A percentile compares a stretch with the other conserved stretches of the same genome.
Evolutionary conservation across 768 basidiomycete genomes (phyloP).

Genomic region (Antrodiella citrinella): DNA sequence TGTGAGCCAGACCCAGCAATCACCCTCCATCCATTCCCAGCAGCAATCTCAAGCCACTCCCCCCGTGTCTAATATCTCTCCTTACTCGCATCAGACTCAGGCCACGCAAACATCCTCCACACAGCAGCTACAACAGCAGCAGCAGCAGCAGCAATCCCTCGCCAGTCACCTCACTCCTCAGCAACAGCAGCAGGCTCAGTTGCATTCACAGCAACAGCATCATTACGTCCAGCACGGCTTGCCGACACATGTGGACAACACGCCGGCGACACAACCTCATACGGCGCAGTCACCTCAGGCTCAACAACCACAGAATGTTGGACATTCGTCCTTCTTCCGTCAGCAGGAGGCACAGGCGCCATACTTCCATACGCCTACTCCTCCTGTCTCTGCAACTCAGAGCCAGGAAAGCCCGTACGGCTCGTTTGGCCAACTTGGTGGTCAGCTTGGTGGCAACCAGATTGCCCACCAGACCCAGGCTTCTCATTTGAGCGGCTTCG

Average conservation of each 20-base stretch:
- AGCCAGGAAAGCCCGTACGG: constrained; percentile 56
- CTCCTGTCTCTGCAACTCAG: constrained; percentile 47
- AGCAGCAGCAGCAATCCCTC: too few species aligned
- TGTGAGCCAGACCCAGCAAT: constrained; percentile 14
- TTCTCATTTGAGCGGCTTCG: constrained; percentile 45
- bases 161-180: neutral
- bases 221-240: constrained; percentile 63
- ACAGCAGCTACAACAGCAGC: constrained; percentile 15
- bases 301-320: constrained; percentile 27
- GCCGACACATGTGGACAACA: constrained; percentile 57
- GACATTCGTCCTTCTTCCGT: constrained; percentile 64
- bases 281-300: constrained; percentile 25
- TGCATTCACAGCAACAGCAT: too few species aligned
- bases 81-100: constrained; percentile 23
- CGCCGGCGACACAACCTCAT: too few species aligned
- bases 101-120: constrained; percentile 16
- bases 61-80: constrained; percentile 23
- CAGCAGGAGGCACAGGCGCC: constrained; percentile 61
- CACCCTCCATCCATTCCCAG: constrained; percentile 16
- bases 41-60: constrained; percentile 21
- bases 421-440: constrained; percentile 65
- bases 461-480: constrained; percentile 52
- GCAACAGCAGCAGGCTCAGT: constrained; percentile 10
- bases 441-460: constrained; percentile 37
- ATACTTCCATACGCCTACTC: constrained; percentile 75